Base-by-base conservation (phyloP, 306 rosid species). In the Hylodesmum podocarpum region DNA sequence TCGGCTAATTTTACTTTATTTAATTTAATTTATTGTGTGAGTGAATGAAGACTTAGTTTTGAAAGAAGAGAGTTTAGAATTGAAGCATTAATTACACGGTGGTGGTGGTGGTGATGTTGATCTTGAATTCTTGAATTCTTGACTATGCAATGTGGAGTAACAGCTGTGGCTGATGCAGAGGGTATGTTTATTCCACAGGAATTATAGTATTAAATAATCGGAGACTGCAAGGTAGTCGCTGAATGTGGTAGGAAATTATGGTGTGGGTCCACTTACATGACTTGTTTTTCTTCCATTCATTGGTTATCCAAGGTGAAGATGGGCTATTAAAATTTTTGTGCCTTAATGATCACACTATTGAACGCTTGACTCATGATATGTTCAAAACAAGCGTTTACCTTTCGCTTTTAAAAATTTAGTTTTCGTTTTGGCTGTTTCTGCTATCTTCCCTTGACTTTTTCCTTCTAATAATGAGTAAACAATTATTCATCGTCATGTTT, bases 251-350 rank as follows among this genome's bases (percentile, higher is more conserved):
- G 83, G 83, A 78, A 73, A 62, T 61, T 78, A 61, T 36, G 44
- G 36, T 39, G 0, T 37, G 84, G 74, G 19, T 59, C 88, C 86
- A 78, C 82, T 33, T 22, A 19, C 19, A 47, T 62, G 76, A 63
- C 24, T 58, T 54, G 72, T 66, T 14, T 62, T 54, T 31, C 31
- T 67, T 78, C 28, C 28, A 8, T 70, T 8, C 81, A 78, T 73
- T 73, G 34, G 66, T 4, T 33, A 36, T 68, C 67, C 43, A 16
- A 5, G 4, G 24, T 34, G 51, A 72, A 77, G 64, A 65, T 36
- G 16, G 54, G 36, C 8, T 58, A 69, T 27, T 77, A 76, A 64
- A 41, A 71, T 68, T 70, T 70, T 12, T 19, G 29, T 79, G 70
- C 78, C 76, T 61, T 78, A 33, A 58, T 67, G 40, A 68, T 55